Base-by-base conservation (phyloP, 2,329 filamentous ascomycete genomes). In the Scedosporium boydii region DNA sequence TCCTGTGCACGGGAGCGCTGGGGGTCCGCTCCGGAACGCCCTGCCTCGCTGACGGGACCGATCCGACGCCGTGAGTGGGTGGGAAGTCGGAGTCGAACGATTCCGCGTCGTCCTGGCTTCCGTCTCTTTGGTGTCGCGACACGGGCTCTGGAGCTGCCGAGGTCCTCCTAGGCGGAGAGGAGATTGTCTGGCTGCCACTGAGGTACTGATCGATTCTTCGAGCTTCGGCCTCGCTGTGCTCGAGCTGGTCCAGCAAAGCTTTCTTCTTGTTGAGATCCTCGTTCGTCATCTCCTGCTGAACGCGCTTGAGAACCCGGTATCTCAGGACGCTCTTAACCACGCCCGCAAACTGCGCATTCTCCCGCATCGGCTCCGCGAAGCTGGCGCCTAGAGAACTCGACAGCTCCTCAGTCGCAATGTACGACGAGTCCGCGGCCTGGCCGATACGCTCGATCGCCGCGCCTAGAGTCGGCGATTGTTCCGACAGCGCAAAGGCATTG, bases 31-130 rank as follows among this genome's bases (percentile, higher is more conserved):
- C 79, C 12, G 88, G 87, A 14, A 83, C 79, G 16, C 88, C 89
- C 71, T 96, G 89, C 64, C 86, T 85, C 46, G 89, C 87, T 21
- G 90, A 89, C n/a, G 89, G 85, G 21, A 80, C 78, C n/a, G 83
- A 79, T 0, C 86, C 80, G 63, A 95, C 91, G 48, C 88, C 88
- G 69, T 96, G 90, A 1, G 89, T 96, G 1, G 92, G 90, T 2
- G 93, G 93, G 66, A 99, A 99, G 72, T 98, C 95, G 0, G 93
- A 96, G 73, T 99, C 95, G 64, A 97, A 92, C 1, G 91, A 96
- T 29, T 89, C 90, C 1, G 91, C 91, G 69, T 96, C 91, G 64
- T 93, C 90, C 70, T 78, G 77, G 68, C 81, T 81, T 60, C 80
- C 81, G 63, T 88, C 84, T 64, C 82, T 77, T 63, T 78, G 78